phyloP scores from a whole-genome alignment of 805 yeast genomes.

The Vanderwaltozyma yarrowii region DNA sequence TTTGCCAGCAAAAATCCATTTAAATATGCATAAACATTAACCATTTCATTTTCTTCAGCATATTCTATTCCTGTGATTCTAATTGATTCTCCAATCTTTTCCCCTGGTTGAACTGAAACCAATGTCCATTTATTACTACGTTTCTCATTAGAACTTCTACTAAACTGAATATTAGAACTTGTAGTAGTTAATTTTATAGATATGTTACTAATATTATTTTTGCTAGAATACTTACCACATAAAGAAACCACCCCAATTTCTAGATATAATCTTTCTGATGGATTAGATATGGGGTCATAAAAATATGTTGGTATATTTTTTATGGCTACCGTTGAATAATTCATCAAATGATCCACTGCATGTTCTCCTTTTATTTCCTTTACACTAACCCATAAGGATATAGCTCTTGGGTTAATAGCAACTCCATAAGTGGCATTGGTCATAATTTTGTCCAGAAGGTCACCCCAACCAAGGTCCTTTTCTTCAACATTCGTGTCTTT shows the following conservation, averaged over 20 bases:
- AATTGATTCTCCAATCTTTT: slow-evolving; percentile 61
- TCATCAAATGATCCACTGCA: slow-evolving; percentile 29
- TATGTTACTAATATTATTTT: slow-evolving; percentile 16
- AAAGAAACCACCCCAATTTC: slow-evolving; percentile 38
- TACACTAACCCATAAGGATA: slow-evolving; percentile 53
- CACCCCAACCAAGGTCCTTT: slow-evolving; percentile 67
- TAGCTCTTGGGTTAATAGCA: slow-evolving; percentile 75
- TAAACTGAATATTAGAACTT: slow-evolving; percentile 58
- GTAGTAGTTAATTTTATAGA: slow-evolving; percentile 26
- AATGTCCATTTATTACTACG: slow-evolving; percentile 49
- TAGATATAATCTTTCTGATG: slow-evolving; percentile 52
- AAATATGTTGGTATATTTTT: slow-evolving; percentile 38
- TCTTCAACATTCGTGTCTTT: too few species aligned
- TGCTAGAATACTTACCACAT: slow-evolving; percentile 1
- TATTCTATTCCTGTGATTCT: slow-evolving; percentile 49
- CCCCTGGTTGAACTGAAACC: slow-evolving; percentile 61
- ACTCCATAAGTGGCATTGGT: slow-evolving; percentile 66
- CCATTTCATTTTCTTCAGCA: slow-evolving; percentile 40
- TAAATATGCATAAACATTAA: slow-evolving; percentile 46
- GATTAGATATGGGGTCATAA: slow-evolving; percentile 52
- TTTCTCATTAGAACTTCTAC: slow-evolving; percentile 17
- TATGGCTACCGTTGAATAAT: slow-evolving; percentile 53
- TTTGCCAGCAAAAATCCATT: slow-evolving; percentile 57
- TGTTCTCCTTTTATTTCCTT: slow-evolving; percentile 56
- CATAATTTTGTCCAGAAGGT: slow-evolving; percentile 65